Conservation (phyloP, 805 yeast genomes). For the Trichomonascus vanleenenianus region DNA sequence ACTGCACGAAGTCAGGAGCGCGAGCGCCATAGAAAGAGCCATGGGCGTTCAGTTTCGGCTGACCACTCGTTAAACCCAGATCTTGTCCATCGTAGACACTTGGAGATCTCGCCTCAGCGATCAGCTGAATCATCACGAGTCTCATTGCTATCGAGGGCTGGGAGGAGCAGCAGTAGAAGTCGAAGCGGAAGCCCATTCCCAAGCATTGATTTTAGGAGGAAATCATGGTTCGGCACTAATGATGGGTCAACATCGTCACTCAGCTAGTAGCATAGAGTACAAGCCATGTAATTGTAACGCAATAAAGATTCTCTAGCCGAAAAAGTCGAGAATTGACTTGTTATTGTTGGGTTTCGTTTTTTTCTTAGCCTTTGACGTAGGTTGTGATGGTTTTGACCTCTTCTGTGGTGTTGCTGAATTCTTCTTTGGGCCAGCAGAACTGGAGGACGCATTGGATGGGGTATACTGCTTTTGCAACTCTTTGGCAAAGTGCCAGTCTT, state of each 20-base stretch:
- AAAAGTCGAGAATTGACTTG: slow-evolving; percentile 4
- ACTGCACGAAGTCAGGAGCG: too few relatives aligned
- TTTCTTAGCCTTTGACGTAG: neutral
- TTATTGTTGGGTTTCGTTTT: neutral
- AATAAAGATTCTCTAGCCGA: neutral
- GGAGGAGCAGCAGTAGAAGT: neutral
- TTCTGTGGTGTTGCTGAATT: neutral
- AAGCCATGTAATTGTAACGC: neutral
- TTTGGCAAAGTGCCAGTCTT: slow-evolving; percentile 35
- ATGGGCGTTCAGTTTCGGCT: neutral
- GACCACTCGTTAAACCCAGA: neutral
- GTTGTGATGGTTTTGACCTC: neutral
- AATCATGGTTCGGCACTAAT: too few relatives aligned
- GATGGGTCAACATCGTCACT: too few relatives aligned
- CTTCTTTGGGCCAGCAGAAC: neutral
- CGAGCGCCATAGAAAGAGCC: neutral
- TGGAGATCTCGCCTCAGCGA: too few relatives aligned
- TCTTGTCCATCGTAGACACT: neutral
- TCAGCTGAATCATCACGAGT: too few relatives aligned
- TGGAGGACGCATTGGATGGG: slow-evolving; percentile 52
- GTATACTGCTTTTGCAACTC: slow-evolving; percentile 17
- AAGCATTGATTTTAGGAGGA: neutral
- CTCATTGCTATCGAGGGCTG: too few relatives aligned
- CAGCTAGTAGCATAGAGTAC: neutral
- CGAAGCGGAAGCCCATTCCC: neutral